Conservation (phyloP, 192 early-diverging fungal species). For the Linnemannia hyalina region DNA sequence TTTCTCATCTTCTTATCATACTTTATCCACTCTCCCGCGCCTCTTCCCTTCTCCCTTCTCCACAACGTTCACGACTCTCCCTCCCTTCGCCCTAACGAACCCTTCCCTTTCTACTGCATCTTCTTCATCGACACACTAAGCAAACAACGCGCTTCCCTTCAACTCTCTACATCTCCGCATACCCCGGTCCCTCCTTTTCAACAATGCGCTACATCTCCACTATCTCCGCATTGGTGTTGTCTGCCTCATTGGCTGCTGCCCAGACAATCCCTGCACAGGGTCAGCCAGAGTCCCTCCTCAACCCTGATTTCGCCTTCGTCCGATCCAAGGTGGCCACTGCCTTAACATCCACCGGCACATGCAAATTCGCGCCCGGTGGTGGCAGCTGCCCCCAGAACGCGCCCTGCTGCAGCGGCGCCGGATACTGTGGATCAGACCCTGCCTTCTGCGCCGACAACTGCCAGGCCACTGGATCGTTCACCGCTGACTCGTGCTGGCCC, state of each 20-base stretch:
- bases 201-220: slow-evolving; percentile 19
- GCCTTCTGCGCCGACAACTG: slow-evolving; percentile 44
- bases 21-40: neutral
- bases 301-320: slow-evolving; percentile 13
- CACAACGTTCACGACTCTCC: neutral
- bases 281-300: slow-evolving; percentile 22
- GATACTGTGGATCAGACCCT: slow-evolving; percentile 49
- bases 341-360: slow-evolving; percentile 1
- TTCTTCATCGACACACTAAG: neutral
- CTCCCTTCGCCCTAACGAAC: slow-evolving; percentile 1
- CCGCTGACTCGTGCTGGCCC: slow-evolving; percentile 51
- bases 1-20: neutral
- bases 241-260: slow-evolving; percentile 18
- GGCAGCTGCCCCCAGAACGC: slow-evolving; percentile 31
- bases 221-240: slow-evolving; percentile 26
- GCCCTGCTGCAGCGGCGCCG: slow-evolving; percentile 41
- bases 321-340: slow-evolving; percentile 15
- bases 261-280: neutral
- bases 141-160: neutral
- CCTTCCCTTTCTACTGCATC: neutral
- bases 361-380: slow-evolving; percentile 34
- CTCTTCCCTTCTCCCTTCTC: neutral
- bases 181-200: neutral
- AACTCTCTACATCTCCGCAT: neutral
- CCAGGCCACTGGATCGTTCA: slow-evolving; percentile 26